Percentiles rank a stretch among this genome's conserved stretches.
phyloP scores from a whole-genome alignment of 371 early-diverging fungal species.

The Rhizopus microsporus region DNA sequence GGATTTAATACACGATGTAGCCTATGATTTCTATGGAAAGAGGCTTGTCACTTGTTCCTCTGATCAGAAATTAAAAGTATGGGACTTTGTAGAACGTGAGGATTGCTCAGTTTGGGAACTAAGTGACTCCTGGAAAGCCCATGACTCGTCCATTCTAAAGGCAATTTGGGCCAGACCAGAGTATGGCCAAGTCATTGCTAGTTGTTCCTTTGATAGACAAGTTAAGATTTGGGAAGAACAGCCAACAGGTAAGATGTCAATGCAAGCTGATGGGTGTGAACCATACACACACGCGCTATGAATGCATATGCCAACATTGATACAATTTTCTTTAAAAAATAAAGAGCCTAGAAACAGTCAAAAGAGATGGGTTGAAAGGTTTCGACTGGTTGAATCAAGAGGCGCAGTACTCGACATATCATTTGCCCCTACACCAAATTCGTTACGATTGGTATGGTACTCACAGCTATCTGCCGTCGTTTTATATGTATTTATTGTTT shows the following conservation, averaged over 20 bases:
- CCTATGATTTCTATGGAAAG: conserved; percentile 92
- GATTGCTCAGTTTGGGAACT: conserved; percentile 75
- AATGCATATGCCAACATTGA: neutral
- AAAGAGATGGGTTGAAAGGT: conserved; percentile 68
- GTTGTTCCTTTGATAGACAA: conserved; percentile 89
- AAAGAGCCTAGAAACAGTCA: conserved; percentile 68
- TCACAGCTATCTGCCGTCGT: neutral
- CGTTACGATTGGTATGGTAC: conserved; percentile 66
- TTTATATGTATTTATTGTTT: conserved; percentile 7
- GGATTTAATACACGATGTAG: conserved; percentile 91
- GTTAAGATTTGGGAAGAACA: conserved; percentile 93
- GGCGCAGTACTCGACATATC: conserved; percentile 85
- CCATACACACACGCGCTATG: neutral
- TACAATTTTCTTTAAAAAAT: neutral
- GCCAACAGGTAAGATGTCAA: conserved; percentile 56
- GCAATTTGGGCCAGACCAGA: conserved; percentile 94
- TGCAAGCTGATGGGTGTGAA: neutral
- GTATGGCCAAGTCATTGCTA: conserved; percentile 89
- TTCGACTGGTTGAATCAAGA: conserved; percentile 69
- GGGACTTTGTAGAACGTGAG: conserved; percentile 71
- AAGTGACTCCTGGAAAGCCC: conserved; percentile 90
- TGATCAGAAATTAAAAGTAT: conserved; percentile 91
- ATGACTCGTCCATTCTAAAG: conserved; percentile 84
- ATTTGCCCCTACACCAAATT: conserved; percentile 83
- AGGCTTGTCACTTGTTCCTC: conserved; percentile 88